Base-by-base conservation (phyloP, 1,284 basidiomycete genomes). In the Wallemia hederae region DNA sequence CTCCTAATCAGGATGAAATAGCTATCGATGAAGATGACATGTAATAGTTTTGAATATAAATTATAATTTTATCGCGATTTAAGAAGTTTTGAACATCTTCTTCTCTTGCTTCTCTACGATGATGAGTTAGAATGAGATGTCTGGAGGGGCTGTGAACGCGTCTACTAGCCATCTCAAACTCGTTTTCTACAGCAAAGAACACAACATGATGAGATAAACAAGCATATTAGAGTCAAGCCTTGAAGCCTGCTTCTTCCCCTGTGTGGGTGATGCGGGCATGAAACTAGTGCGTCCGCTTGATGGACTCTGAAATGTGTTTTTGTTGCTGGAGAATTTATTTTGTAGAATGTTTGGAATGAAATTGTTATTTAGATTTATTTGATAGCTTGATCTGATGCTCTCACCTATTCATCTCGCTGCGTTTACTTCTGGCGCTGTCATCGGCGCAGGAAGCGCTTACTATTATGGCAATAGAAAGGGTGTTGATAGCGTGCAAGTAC, bases 1-100 rank as follows among this genome's bases (percentile, higher is more conserved):
- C 80, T 64, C 79, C 80, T 24, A 80, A 68, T 5, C 61, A 69
- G 58, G 66, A 62, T 26, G 65, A 63, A 63, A 49, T 49, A 17
- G 39, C 11, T 15, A 49, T 49, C n/a, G 39, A 49, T 49, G 39
- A 49, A 49, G 39, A 49, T 5, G 39, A 49, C 22, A 49, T 49
- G 39, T 49, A 49, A n/a, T 15, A 49, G 11, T 49, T 7, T 9
- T n/a, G n/a, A 49, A 11, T 49, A 17, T 49, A 17, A 14, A 49
- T 17, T 15, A 14, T 49, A 49, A 17, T 49, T 17, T 49, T n/a
- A 31, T 7, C 7, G 17, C 7, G 7, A 31, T 31, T 22, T 49
- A 49, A 49, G 5, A 15, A 5, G 11, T n/a, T 3, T n/a, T 14
- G 22, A 11, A 49, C 39, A 5, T 5, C 39, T 3, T 49, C 22